phyloP scores from a whole-genome alignment of 495 filamentous ascomycete genomes.

The Hypoxylon trugodes region DNA sequence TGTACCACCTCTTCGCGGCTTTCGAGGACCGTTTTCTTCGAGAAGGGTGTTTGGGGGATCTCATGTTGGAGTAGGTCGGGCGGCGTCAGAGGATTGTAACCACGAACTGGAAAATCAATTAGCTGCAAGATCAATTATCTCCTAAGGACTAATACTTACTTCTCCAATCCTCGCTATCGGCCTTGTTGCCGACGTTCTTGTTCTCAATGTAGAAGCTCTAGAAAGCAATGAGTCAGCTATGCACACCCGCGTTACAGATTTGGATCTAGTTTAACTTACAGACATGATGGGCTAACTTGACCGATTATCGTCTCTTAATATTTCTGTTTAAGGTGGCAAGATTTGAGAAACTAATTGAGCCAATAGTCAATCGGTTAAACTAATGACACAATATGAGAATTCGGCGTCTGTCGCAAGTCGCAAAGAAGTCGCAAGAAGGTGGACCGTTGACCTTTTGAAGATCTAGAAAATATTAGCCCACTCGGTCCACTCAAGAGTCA shows the following conservation, averaged over 20 bases:
- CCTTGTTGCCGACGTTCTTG: constrained; percentile 83
- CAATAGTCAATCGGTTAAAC: background rate
- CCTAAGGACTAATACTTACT: constrained; percentile 61
- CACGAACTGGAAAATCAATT: constrained; percentile 66
- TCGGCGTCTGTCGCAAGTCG: constrained; percentile 21
- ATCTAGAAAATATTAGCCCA: constrained; percentile 31
- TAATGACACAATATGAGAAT: constrained; percentile 1
- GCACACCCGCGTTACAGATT: background rate
- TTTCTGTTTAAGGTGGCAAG: background rate
- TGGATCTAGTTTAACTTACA: constrained; percentile 32
- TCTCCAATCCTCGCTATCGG: constrained; percentile 86
- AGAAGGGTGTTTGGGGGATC: constrained; percentile 79
- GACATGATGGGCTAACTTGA: constrained; percentile 37
- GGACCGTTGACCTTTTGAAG: constrained; percentile 13
- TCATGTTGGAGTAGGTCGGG: constrained; percentile 96
- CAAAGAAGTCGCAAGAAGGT: constrained; percentile 16
- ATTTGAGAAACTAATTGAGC: background rate
- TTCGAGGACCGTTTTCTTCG: constrained; percentile 79
- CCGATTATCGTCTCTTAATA: background rate
- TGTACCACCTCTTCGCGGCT: constrained; percentile 83
- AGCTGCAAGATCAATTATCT: constrained; percentile 13
- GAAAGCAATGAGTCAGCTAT: constrained; percentile 25
- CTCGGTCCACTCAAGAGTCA: constrained; percentile 11
- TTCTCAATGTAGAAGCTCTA: constrained; percentile 87
- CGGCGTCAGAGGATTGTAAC: constrained; percentile 92